Conservation (phyloP, 2,329 filamentous ascomycete genomes). For the Basipetospora chlamydospora region DNA sequence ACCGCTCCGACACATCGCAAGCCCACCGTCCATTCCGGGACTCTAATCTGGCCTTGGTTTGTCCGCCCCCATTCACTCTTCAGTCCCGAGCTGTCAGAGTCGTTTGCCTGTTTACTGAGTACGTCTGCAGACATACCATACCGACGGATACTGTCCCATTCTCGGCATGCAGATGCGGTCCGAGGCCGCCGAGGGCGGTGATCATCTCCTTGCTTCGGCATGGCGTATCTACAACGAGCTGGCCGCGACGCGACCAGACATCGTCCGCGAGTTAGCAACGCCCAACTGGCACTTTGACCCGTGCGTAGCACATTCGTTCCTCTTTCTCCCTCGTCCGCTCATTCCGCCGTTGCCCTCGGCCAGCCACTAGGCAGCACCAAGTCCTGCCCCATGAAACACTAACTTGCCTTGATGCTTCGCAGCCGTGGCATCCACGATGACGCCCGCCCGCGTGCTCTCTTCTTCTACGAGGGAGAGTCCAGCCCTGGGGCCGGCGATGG, state of each 20-base stretch:
- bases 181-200: slow-evolving; percentile 33
- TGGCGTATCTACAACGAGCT: slow-evolving; percentile 47
- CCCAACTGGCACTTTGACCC: slow-evolving; percentile 12
- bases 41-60: no score
- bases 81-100: no score
- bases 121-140: slow-evolving; percentile 48
- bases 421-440: no score
- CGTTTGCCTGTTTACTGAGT: no score
- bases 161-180: slow-evolving; percentile 38
- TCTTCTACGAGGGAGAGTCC: slow-evolving; percentile 9
- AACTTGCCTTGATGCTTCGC: no score
- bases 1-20: no score
- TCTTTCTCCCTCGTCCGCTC: background rate
- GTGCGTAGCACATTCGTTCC: background rate
- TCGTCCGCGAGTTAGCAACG: slow-evolving; percentile 36
- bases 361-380: no score
- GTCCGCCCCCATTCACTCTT: no score
- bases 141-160: slow-evolving; percentile 36
- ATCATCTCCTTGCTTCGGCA: slow-evolving; percentile 37
- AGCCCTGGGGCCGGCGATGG: no score
- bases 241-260: slow-evolving; percentile 37
- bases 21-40: no score
- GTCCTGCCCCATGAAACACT: no score
- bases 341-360: no score
- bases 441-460: slow-evolving; percentile 7